Evolutionary conservation across 176 grass and related monocot genomes (phyloP), one percentile per base, ranked within the genome.

Genomic region (Hordeum marinum): DNA sequence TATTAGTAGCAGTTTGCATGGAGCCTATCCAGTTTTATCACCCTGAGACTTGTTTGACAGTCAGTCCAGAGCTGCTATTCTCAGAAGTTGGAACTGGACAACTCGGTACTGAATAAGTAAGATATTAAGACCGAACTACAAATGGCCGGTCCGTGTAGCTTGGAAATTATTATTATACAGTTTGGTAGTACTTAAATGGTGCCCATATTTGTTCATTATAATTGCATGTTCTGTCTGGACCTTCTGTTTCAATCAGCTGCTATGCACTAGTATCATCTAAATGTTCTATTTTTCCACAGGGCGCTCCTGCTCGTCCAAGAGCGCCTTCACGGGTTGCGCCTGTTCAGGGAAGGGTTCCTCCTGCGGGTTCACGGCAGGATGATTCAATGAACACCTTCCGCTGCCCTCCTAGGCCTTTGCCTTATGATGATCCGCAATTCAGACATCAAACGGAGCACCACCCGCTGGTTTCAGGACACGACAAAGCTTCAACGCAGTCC

Each of bases 361-460:
- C 79, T 50, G 45, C 61, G 24, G 52, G 82, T 85, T 41, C 75
- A 50, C 21, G 9, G 26, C 72, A 80, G 75, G 48, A 82, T 52
- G 75, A 88, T 66, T 80, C 76, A 18, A 75, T 94, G 80, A 83
- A 90, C 79, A 94, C 85, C 13, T 97, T 88, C 48, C 39, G 57
- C 6, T 79, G 69, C 34, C 94, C 92, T 52, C 92, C 94, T 54
- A 88, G 85, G 86, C 94, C 94, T 72, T 84, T 94, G 68, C 85
- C 92, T 84, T 97, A 83, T 34, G 92, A 97, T 25, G 87, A 92
- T 80, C 91, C 94, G 39, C 88, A 39, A 20, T 96, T 86, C 77
- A 91, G 52, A 24, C 79, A 80, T 85, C 76, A 24, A 5, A 72
- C n/a, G 13, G 57, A 60, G 82, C 87, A 76, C 14, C 79, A 48